A percentile compares a stretch with the other conserved stretches of the same genome.
Conservation (phyloP, 768 basidiomycete species). For the Pisolithus microcarpus region DNA sequence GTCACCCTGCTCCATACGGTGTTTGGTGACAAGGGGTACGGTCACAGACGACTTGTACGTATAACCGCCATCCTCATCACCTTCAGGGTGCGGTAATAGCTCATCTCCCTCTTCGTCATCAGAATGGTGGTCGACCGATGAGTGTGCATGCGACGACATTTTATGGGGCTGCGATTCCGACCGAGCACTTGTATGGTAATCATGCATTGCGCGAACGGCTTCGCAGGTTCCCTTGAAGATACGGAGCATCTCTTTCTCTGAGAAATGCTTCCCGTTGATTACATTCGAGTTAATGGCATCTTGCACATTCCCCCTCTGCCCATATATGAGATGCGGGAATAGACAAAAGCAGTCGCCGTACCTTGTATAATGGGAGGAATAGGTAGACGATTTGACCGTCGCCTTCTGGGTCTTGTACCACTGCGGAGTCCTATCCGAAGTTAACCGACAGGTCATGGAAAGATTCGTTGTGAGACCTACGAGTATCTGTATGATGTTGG, state of each 20-base stretch:
- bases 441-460: neutral
- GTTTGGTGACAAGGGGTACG: conserved; percentile 57
- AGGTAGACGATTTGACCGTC: conserved; percentile 95
- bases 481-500: conserved; percentile 93
- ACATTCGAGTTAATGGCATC: conserved; percentile 86
- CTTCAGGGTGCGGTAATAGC: conserved; percentile 69
- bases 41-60: conserved; percentile 46
- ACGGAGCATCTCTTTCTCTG: conserved; percentile 82
- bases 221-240: conserved; percentile 93
- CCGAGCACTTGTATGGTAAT: conserved; percentile 52
- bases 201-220: conserved; percentile 92
- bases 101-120: conserved; percentile 60
- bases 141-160: conserved; percentile 16
- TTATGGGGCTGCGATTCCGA: conserved; percentile 17
- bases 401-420: conserved; percentile 88
- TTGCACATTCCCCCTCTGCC: conserved; percentile 86
- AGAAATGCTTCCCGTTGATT: conserved; percentile 73
- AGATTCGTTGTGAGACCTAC: conserved; percentile 31
- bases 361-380: conserved; percentile 91
- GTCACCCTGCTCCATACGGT: conserved; percentile 45
- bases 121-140: conserved; percentile 25
- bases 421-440: conserved; percentile 71
- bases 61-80: conserved; percentile 66
- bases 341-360: conserved; percentile 14
- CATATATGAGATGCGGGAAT: conserved; percentile 1